Evolutionary conservation across 2,329 filamentous ascomycete species (phyloP), one percentile per base, ranked within the genome.

Genomic region (Diplodia sapinea): DNA sequence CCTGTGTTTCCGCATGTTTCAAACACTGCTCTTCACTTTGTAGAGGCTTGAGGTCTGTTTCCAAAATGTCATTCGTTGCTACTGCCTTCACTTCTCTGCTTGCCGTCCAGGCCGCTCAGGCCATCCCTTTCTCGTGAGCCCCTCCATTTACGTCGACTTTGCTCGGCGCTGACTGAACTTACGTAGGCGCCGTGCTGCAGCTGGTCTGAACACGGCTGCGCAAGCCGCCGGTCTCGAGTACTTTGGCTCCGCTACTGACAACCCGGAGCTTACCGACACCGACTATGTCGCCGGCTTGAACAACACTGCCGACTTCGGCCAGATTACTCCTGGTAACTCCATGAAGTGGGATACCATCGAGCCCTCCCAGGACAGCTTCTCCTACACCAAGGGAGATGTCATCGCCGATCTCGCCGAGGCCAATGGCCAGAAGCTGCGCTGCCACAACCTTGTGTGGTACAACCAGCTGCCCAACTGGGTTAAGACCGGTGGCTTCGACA

Each of bases 361-460:
- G 70, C 75, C 78, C 11, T 70, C 70, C 17, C 75, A 73, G 4
- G 72, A 73, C 65, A 69, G 72, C 36, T 81, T 81, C 70, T 78
- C 70, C 66, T 80, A 74, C 66, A 69, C 69, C 4, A 73, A 71
- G 49, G 76, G 74, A 17, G 79, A 80, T 69, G 72, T 72, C 38
- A 70, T 78, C 69, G 74, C 75, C 43, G 73, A 79, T 61, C 78
- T 75, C 56, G 78, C 78, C 4, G 73, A 73, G n/a, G 70, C 73
- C 52, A 76, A 81, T 70, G 73, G 76, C 33, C 74, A 78, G 56
- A 70, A 76, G 63, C 73, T 79, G 66, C 72, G 79, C 55, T 82
- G 80, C 74, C 80, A 82, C 69, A 80, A 71, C 9, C 72, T 81
- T 5, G 78, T 82, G 3, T 82, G 80, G 80, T 75, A 81, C 71